These are phyloP conservation scores for Fusarium sp. DNA, from an alignment of 2,329 filamentous ascomycete species.

Conservation along the genomic window DNA sequence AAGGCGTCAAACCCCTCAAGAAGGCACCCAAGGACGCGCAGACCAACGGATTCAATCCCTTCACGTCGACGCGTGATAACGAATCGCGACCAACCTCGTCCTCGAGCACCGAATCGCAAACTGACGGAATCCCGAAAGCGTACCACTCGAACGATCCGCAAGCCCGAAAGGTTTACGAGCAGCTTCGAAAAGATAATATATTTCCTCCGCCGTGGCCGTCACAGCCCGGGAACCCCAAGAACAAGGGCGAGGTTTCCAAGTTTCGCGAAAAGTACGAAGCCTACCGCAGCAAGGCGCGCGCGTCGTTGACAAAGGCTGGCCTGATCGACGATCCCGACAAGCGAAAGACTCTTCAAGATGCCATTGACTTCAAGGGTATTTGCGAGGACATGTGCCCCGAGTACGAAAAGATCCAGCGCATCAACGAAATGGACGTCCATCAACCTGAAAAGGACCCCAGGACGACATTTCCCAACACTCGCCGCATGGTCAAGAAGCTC, in stretches of 20 bases:
- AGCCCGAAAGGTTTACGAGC: conserved; percentile 63
- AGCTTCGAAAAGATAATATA: conserved; percentile 67
- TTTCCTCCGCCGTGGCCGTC: conserved; percentile 66
- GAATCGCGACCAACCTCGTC: conserved; percentile 43
- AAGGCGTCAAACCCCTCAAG: conserved; percentile 15
- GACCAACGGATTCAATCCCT: conserved; percentile 34
- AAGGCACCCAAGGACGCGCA: conserved; percentile 32
- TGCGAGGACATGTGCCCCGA: conserved; percentile 78
- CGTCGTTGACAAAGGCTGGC: conserved; percentile 68
- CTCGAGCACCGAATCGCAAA: conserved; percentile 38
- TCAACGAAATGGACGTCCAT: conserved; percentile 70
- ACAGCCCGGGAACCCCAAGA: conserved; percentile 64
- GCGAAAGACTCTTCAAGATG: conserved; percentile 70
- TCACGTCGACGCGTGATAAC: conserved; percentile 31
- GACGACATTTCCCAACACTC: conserved; percentile 60
- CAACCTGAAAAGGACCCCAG: conserved; percentile 63
- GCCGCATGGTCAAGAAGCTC: conserved; percentile 74
- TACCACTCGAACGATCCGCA: conserved; percentile 52
- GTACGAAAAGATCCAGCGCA: conserved; percentile 72
- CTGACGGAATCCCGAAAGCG: conserved; percentile 31
- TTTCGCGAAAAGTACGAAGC: conserved; percentile 68
- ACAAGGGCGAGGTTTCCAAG: conserved; percentile 63
- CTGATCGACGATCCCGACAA: conserved; percentile 75
- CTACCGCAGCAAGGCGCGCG: conserved; percentile 68
- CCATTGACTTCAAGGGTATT: conserved; percentile 75